phyloP scores from a whole-genome alignment of 805 yeast genomes.

The Hemisphaericaspora nanyangensis region DNA sequence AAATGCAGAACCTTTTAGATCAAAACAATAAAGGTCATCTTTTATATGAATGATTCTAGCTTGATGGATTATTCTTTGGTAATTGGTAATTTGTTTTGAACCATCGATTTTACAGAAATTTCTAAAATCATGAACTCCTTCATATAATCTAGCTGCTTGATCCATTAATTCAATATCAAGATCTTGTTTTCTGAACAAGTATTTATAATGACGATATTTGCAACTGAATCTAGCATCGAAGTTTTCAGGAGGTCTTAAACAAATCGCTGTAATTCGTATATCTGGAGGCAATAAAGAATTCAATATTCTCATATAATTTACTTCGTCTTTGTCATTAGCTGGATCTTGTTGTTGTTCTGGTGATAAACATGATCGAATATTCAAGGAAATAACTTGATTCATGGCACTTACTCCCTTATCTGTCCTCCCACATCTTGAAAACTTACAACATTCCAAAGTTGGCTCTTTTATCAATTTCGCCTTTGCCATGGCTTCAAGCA shows the following conservation, averaged over 20 bases:
- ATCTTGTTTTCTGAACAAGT: slow-evolving; percentile 57
- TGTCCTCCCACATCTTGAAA: slow-evolving; percentile 92
- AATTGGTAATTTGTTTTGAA: slow-evolving; percentile 84
- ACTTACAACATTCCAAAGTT: slow-evolving; percentile 60
- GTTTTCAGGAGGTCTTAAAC: slow-evolving; percentile 74
- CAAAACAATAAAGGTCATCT: slow-evolving; percentile 60
- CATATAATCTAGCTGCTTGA: slow-evolving; percentile 56
- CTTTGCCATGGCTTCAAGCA: slow-evolving; percentile 66
- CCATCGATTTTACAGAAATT: slow-evolving; percentile 95
- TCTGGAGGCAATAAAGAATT: slow-evolving; percentile 79
- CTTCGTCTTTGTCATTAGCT: slow-evolving; percentile 58
- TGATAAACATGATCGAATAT: slow-evolving; percentile 65
- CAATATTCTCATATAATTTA: slow-evolving; percentile 71
- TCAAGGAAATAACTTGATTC: slow-evolving; percentile 85
- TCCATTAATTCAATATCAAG: slow-evolving; percentile 67
- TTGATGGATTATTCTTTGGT: slow-evolving; percentile 55
- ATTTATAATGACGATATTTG: slow-evolving; percentile 77
- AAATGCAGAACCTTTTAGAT: slow-evolving; percentile 83
- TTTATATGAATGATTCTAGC: slow-evolving; percentile 43
- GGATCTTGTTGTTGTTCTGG: slow-evolving; percentile 59
- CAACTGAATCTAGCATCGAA: slow-evolving; percentile 96
- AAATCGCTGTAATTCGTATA: slow-evolving; percentile 75
- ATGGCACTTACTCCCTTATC: slow-evolving; percentile 97
- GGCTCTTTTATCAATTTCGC: slow-evolving; percentile 61
- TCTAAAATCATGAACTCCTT: slow-evolving; percentile 86